Evolutionary conservation across 768 basidiomycete species (phyloP).

Genomic region (Pilatotrama ljubarskyi): DNA sequence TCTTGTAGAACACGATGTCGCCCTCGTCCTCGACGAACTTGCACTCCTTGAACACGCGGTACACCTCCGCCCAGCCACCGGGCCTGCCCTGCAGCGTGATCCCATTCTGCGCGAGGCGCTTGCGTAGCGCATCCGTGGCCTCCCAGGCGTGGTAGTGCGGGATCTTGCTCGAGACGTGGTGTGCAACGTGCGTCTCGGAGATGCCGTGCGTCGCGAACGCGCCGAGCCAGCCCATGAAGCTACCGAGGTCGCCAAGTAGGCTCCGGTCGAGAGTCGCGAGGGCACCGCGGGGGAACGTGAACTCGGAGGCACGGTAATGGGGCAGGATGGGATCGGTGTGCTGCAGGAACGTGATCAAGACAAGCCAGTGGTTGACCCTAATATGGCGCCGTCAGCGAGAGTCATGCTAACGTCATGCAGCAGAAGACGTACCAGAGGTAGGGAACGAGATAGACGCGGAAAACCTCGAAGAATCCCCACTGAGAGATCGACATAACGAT

Average conservation of each 20-base stretch:
- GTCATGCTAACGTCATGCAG: background rate
- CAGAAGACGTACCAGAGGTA: constrained; percentile 67
- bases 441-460: constrained; percentile 80
- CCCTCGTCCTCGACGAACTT: constrained; percentile 96
- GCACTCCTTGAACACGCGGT: constrained; percentile 78
- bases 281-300: constrained; percentile 93
- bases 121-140: constrained; percentile 81
- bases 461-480: constrained; percentile 70
- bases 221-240: constrained; percentile 82
- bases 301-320: constrained; percentile 87
- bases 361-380: constrained; percentile 93
- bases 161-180: constrained; percentile 94
- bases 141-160: constrained; percentile 98
- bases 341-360: constrained; percentile 95
- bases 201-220: constrained; percentile 87
- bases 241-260: constrained; percentile 76
- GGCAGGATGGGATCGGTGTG: constrained; percentile 96
- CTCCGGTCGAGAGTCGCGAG: constrained; percentile 87
- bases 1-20: constrained; percentile 89
- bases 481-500: constrained; percentile 56
- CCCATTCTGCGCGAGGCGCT: constrained; percentile 59
- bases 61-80: constrained; percentile 78
- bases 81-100: constrained; percentile 69
- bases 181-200: constrained; percentile 89
- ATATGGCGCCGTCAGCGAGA: background rate